A percentile compares a stretch with the other conserved stretches of the same genome.
phyloP scores from a whole-genome alignment of 192 early-diverging fungal genomes.

The Chytriomyces sp. region DNA sequence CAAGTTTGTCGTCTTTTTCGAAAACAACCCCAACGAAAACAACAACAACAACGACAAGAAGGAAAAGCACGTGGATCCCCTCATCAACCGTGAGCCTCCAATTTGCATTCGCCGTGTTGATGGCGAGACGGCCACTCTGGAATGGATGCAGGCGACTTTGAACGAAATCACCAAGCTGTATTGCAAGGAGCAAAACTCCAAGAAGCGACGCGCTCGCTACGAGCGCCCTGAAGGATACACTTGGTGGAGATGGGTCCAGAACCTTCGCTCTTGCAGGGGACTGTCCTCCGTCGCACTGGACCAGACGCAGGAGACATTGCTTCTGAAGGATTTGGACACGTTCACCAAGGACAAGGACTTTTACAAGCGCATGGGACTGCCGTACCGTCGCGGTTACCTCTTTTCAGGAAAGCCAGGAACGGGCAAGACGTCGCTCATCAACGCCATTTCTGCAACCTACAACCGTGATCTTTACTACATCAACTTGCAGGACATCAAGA shows the following conservation, averaged over 20 bases:
- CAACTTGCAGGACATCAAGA: conserved; percentile 44
- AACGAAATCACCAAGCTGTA: conserved; percentile 35
- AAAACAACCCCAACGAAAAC: conserved; percentile 15
- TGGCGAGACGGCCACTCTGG: conserved; percentile 30
- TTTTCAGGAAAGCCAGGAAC: conserved; percentile 49
- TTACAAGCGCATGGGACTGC: conserved; percentile 62
- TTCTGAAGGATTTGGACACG: conserved; percentile 51
- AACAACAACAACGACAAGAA: conserved; percentile 8
- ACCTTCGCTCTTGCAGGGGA: conserved; percentile 42
- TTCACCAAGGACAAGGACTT: conserved; percentile 59
- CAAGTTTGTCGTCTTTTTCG: conserved; percentile 36
- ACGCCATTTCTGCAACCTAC: conserved; percentile 48
- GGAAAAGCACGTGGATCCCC: conserved; percentile 24
- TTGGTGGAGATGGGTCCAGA: conserved; percentile 36
- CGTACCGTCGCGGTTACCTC: conserved; percentile 61
- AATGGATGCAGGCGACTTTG: conserved; percentile 39
- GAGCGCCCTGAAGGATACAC: conserved; percentile 32
- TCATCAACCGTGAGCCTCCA: conserved; percentile 40
- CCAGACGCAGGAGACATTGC: conserved; percentile 46
- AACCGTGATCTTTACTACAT: conserved; percentile 52
- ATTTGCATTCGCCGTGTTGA: conserved; percentile 39
- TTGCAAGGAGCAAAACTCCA: conserved; percentile 28
- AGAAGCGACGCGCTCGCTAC: conserved; percentile 37
- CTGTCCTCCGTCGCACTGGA: conserved; percentile 60
- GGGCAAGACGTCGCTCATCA: conserved; percentile 48